These are phyloP conservation scores for Talaromyces verruculosus DNA, from an alignment of 2,329 filamentous ascomycete genomes.

Conservation along the genomic window DNA sequence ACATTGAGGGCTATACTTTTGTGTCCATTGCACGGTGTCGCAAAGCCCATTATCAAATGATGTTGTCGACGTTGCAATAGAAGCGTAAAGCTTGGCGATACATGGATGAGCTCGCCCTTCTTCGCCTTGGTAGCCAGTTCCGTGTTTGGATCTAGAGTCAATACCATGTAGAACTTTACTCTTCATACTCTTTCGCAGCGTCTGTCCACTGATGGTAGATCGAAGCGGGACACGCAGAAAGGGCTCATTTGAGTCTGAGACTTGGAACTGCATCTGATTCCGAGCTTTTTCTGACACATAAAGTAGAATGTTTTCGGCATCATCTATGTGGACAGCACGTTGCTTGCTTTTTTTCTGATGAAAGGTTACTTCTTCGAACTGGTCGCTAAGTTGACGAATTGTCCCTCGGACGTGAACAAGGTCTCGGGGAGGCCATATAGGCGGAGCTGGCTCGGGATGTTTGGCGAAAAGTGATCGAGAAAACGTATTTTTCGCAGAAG, in stretches of 20 bases:
- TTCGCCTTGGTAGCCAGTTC: constrained; percentile 14
- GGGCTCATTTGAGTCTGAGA: constrained; percentile 8
- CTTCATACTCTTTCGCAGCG: constrained; percentile 32
- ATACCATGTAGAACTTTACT: constrained; percentile 31
- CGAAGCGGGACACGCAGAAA: constrained; percentile 33
- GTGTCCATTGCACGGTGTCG: constrained; percentile 71
- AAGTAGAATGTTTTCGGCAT: constrained; percentile 37
- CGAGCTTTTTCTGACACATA: constrained; percentile 17
- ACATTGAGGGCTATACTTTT: constrained; percentile 76
- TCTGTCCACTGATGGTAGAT: constrained; percentile 32
- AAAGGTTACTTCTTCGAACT: constrained; percentile 9
- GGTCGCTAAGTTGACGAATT: not conserved
- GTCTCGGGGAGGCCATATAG: constrained; percentile 42
- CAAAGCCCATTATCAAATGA: constrained; percentile 78
- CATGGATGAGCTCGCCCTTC: constrained; percentile 53
- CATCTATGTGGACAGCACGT: constrained; percentile 33
- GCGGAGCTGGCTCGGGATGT: constrained; percentile 34
- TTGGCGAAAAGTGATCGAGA: constrained; percentile 28
- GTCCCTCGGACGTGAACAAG: constrained; percentile 54
- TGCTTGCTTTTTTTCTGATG: constrained; percentile 43
- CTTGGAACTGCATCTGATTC: constrained; percentile 3
- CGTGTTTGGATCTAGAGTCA: constrained; percentile 13
- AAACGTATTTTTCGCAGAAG: constrained; percentile 16
- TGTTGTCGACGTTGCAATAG: constrained; percentile 63
- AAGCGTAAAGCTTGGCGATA: constrained; percentile 59